Percentiles rank a stretch among this genome's conserved stretches.
phyloP scores from a whole-genome alignment of 352 stramenopile genomes.

The Phytopythium helicoides region DNA sequence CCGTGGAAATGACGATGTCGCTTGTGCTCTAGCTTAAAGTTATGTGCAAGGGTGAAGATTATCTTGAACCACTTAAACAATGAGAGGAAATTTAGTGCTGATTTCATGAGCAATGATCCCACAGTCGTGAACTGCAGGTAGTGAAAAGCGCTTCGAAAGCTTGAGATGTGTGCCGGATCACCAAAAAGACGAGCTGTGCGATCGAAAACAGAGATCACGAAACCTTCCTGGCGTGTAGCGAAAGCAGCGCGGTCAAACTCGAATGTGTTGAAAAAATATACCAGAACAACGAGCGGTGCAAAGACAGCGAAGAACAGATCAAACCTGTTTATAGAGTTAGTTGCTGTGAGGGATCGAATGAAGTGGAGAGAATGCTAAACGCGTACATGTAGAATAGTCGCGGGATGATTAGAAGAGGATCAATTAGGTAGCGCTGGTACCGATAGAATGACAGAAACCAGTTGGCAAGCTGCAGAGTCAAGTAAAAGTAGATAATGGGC shows the following conservation, averaged over 20 bases:
- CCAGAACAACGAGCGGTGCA: conserved; percentile 35
- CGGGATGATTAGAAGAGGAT: conserved; percentile 27
- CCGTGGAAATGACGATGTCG: too few species aligned
- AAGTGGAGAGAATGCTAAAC: neutral
- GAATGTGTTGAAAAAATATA: conserved; percentile 41
- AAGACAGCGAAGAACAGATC: conserved; percentile 67
- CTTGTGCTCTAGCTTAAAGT: conserved; percentile 1
- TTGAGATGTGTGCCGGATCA: conserved; percentile 34
- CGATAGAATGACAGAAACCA: conserved; percentile 49
- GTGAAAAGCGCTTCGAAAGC: conserved; percentile 44
- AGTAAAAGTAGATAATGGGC: conserved; percentile 37
- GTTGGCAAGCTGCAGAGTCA: conserved; percentile 30
- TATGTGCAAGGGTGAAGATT: conserved; percentile 25
- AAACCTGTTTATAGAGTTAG: conserved; percentile 22
- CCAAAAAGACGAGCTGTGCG: conserved; percentile 38
- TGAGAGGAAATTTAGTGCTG: conserved; percentile 29
- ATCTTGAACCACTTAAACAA: conserved; percentile 43
- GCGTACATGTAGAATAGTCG: conserved; percentile 34
- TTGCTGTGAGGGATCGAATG: neutral
- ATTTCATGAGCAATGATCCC: conserved; percentile 21
- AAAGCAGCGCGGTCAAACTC: conserved; percentile 36
- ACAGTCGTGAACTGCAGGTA: conserved; percentile 38
- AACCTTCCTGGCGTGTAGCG: conserved; percentile 21
- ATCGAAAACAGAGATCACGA: conserved; percentile 29
- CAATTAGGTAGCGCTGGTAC: conserved; percentile 30